These are phyloP conservation scores for Coemansia sp. DNA, from an alignment of 192 early-diverging fungal species.

Conservation along the genomic window DNA sequence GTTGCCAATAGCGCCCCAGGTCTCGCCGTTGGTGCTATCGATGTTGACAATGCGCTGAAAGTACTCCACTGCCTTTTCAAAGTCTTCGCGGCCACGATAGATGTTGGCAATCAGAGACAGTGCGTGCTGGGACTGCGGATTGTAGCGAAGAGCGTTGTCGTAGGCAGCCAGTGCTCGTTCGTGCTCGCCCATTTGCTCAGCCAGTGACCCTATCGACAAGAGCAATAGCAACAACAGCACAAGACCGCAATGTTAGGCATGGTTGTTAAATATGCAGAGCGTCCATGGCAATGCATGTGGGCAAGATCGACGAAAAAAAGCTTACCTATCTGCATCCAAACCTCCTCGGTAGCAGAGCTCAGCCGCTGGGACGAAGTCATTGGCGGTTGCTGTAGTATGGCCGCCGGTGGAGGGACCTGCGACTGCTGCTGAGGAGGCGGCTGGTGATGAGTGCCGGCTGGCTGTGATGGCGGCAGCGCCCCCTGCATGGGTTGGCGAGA, in stretches of 20 bases:
- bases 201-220: constrained; percentile 58
- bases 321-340: constrained; percentile 52
- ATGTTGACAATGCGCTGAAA: constrained; percentile 85
- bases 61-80: constrained; percentile 82
- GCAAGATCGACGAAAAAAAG: not conserved
- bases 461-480: constrained; percentile 2
- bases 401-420: constrained; percentile 13
- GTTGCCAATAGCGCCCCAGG: constrained; percentile 93
- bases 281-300: not conserved
- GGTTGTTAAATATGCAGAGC: not conserved
- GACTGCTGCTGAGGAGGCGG: constrained; percentile 12
- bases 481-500: constrained; percentile 22
- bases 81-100: constrained; percentile 80
- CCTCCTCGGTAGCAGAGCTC: constrained; percentile 40
- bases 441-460: constrained; percentile 16
- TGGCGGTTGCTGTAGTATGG: constrained; percentile 17
- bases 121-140: constrained; percentile 84
- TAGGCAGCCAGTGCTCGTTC: constrained; percentile 86
- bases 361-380: constrained; percentile 38
- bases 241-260: not conserved
- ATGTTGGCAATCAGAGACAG: constrained; percentile 80
- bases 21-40: constrained; percentile 84
- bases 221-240: not conserved
- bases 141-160: constrained; percentile 87
- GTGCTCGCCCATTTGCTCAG: constrained; percentile 70